Percentiles rank a stretch among this genome's conserved stretches.
phyloP scores from a whole-genome alignment of 1,284 basidiomycete genomes.

The Malassezia caprae region DNA sequence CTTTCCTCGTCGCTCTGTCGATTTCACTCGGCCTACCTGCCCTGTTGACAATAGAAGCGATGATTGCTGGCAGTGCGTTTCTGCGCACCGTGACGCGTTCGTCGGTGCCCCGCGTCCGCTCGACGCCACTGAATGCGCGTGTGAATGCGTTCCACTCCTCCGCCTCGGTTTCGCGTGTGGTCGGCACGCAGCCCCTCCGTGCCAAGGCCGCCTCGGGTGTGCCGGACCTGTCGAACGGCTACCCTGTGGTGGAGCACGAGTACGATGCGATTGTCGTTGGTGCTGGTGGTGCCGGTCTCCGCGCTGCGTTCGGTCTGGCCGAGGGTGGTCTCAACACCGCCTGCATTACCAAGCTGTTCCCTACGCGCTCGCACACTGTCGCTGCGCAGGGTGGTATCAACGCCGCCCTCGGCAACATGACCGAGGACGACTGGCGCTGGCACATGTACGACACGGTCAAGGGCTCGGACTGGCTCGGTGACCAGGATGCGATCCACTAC shows the following conservation, averaged over 20 bases:
- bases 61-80: conserved; percentile 16
- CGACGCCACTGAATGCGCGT: conserved; percentile 3
- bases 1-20: not conserved
- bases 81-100: conserved; percentile 12
- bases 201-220: conserved; percentile 60
- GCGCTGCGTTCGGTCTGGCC: conserved; percentile 96
- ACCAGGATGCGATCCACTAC: conserved; percentile 99
- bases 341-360: conserved; percentile 97
- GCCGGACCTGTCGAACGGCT: conserved; percentile 56
- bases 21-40: not conserved
- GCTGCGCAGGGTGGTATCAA: conserved; percentile 99
- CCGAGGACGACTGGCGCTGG: conserved; percentile 85
- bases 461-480: conserved; percentile 98
- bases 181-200: conserved; percentile 65
- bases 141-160: conserved; percentile 30
- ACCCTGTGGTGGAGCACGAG: conserved; percentile 89
- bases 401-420: conserved; percentile 83
- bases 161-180: conserved; percentile 53
- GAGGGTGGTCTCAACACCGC: conserved; percentile 88
- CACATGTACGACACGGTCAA: conserved; percentile 99
- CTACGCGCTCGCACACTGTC: conserved; percentile 97
- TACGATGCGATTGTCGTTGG: conserved; percentile 51
- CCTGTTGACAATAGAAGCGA: conserved; percentile 2
- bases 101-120: conserved; percentile 5
- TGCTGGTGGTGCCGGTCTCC: conserved; percentile 92